A percentile compares a stretch with the other conserved stretches of the same genome.
Conservation (phyloP, 192 early-diverging fungal genomes). For the Backusella macrospora region DNA sequence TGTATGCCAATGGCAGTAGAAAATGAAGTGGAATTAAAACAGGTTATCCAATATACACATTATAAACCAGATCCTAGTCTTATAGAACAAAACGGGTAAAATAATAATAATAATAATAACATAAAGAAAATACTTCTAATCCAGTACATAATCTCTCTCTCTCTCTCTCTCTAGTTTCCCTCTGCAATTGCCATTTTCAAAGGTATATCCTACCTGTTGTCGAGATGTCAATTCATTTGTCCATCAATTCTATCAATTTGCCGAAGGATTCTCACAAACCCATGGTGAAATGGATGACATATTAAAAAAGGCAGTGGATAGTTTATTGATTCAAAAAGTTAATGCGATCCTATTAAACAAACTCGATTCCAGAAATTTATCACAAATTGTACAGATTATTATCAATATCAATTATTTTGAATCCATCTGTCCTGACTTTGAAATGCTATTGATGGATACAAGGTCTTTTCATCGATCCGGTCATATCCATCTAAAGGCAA, state of each 20-base stretch:
- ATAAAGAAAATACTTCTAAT: neutral
- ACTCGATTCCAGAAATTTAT: slow-evolving; percentile 67
- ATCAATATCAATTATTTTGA: slow-evolving; percentile 81
- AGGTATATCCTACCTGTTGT: slow-evolving; percentile 75
- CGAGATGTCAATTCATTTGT: slow-evolving; percentile 72
- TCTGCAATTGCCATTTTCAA: slow-evolving; percentile 76
- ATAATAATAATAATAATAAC: neutral
- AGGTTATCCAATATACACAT: slow-evolving; percentile 64
- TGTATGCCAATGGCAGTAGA: slow-evolving; percentile 77
- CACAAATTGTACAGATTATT: slow-evolving; percentile 81
- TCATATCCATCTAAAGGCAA: slow-evolving; percentile 63
- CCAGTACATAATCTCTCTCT: neutral
- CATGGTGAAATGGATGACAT: slow-evolving; percentile 89
- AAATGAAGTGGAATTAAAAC: slow-evolving; percentile 62
- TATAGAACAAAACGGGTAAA: slow-evolving; percentile 34
- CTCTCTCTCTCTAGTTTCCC: slow-evolving; percentile 58
- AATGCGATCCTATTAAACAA: slow-evolving; percentile 68
- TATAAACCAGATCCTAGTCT: slow-evolving; percentile 54
- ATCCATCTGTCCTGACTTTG: slow-evolving; percentile 70
- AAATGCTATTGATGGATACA: slow-evolving; percentile 68
- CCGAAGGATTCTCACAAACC: slow-evolving; percentile 80
- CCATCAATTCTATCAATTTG: slow-evolving; percentile 80
- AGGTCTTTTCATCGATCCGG: slow-evolving; percentile 62
- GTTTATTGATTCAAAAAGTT: slow-evolving; percentile 68
- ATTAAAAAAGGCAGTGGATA: slow-evolving; percentile 75